phyloP scores from a whole-genome alignment of 768 basidiomycete species.

The Russula olivacea region DNA sequence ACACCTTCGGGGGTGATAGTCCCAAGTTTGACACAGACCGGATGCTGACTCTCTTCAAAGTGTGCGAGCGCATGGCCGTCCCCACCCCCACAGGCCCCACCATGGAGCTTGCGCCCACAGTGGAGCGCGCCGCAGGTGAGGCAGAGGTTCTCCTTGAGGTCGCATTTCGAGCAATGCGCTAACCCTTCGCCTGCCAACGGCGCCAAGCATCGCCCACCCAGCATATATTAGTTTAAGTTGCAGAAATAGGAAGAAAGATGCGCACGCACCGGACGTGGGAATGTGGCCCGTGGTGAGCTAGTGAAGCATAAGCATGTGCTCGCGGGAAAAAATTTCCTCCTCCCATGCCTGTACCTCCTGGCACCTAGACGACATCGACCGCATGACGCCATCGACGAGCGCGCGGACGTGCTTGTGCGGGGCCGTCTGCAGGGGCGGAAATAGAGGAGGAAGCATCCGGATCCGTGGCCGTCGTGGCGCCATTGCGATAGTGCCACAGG shows the following conservation, averaged over 20 bases:
- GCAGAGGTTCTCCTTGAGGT: constrained; percentile 86
- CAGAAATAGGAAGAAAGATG: neutral
- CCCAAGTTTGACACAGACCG: constrained; percentile 86
- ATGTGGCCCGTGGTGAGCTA: constrained; percentile 46
- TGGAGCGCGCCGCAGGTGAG: constrained; percentile 84
- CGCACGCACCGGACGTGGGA: constrained; percentile 45
- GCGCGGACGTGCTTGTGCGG: constrained; percentile 45
- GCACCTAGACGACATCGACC: constrained; percentile 79
- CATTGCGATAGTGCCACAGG: constrained; percentile 75
- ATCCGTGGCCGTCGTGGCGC: constrained; percentile 24
- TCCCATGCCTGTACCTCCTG: constrained; percentile 98
- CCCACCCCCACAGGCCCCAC: constrained; percentile 71
- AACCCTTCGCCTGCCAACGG: constrained; percentile 59
- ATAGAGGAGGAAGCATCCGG: constrained; percentile 30
- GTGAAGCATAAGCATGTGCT: constrained; percentile 60
- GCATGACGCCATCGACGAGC: constrained; percentile 65
- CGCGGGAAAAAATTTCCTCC: constrained; percentile 84
- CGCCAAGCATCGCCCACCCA: neutral
- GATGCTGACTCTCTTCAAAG: constrained; percentile 64
- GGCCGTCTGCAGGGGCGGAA: constrained; percentile 42
- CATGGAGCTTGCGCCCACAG: constrained; percentile 83
- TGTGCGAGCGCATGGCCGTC: constrained; percentile 88
- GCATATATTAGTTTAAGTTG: neutral
- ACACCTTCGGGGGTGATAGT: constrained; percentile 98
- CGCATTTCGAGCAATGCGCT: constrained; percentile 76